Percentiles rank a stretch among this genome's conserved stretches.
phyloP scores from a whole-genome alignment of 371 early-diverging fungal species.

The Synchytrium microbalum region DNA sequence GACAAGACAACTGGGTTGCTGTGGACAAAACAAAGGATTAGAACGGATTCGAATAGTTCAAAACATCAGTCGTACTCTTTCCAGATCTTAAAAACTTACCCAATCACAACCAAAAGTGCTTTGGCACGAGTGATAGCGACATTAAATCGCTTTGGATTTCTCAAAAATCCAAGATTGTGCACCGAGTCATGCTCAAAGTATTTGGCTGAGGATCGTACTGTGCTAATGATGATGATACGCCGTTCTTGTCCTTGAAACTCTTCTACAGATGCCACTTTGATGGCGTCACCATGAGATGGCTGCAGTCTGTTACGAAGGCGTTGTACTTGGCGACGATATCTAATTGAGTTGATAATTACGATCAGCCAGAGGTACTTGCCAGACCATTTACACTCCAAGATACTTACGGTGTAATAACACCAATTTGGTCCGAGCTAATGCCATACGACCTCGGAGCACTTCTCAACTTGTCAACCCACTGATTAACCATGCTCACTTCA shows the following conservation, averaged over 20 bases:
- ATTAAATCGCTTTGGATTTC: constrained; percentile 40
- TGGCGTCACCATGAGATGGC: background rate
- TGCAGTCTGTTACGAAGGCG: constrained; percentile 14
- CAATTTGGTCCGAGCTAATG: constrained; percentile 12
- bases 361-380: no score
- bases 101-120: constrained; percentile 33
- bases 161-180: constrained; percentile 34
- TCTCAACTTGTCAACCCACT: constrained; percentile 6
- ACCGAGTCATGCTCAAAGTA: constrained; percentile 33
- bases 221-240: constrained; percentile 35
- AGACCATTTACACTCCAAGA: no score
- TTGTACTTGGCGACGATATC: constrained; percentile 20
- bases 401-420: constrained; percentile 18
- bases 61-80: no score
- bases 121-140: constrained; percentile 45
- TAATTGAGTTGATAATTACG: no score
- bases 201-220: constrained; percentile 31
- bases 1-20: no score
- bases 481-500: constrained; percentile 10
- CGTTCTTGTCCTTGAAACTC: constrained; percentile 41
- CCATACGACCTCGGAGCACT: constrained; percentile 1
- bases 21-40: no score
- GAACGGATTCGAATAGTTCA: no score
- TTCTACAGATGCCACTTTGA: constrained; percentile 21
- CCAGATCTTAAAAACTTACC: no score